Conservation (phyloP, 2,329 filamentous ascomycete genomes). For the Gnomoniopsis sp. region DNA sequence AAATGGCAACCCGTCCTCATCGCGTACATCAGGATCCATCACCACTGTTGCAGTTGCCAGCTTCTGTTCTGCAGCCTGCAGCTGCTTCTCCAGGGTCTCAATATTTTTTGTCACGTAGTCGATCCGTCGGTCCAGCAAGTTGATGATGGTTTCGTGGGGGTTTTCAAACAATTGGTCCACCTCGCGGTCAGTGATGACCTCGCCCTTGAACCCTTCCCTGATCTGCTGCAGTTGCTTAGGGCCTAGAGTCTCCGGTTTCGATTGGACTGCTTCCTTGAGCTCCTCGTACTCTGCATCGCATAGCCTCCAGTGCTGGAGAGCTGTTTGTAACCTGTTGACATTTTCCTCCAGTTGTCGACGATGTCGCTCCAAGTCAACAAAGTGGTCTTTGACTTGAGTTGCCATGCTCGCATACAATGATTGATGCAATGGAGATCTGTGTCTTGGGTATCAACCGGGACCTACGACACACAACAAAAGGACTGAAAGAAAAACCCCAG, state of each 20-base stretch:
- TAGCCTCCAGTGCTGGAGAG: slow-evolving; percentile 82
- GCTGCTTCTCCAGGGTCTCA: slow-evolving; percentile 67
- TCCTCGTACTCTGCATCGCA: slow-evolving; percentile 92
- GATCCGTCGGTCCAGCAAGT: slow-evolving; percentile 69
- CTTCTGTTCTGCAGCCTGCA: slow-evolving; percentile 66
- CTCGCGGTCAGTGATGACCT: slow-evolving; percentile 59
- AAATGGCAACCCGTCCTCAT: slow-evolving; percentile 71
- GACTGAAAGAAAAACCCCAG: not conserved
- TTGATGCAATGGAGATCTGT: not conserved
- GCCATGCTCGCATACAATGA: slow-evolving; percentile 32
- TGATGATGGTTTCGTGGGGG: slow-evolving; percentile 60
- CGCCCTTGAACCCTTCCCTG: slow-evolving; percentile 56
- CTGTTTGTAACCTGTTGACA: slow-evolving; percentile 68
- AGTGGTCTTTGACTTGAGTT: slow-evolving; percentile 40
- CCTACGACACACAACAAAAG: not conserved
- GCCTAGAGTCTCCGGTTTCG: slow-evolving; percentile 44
- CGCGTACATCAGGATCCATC: slow-evolving; percentile 57
- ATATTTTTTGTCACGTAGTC: slow-evolving; percentile 90
- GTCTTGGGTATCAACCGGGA: not conserved
- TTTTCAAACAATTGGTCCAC: slow-evolving; percentile 52
- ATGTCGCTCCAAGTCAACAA: slow-evolving; percentile 71
- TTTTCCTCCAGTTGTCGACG: slow-evolving; percentile 72
- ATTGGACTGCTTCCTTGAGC: slow-evolving; percentile 75
- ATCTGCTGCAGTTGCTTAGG: slow-evolving; percentile 55
- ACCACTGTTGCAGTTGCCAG: slow-evolving; percentile 60